phyloP scores from a whole-genome alignment of 495 filamentous ascomycete species.

The Penicillium verhagenii region DNA sequence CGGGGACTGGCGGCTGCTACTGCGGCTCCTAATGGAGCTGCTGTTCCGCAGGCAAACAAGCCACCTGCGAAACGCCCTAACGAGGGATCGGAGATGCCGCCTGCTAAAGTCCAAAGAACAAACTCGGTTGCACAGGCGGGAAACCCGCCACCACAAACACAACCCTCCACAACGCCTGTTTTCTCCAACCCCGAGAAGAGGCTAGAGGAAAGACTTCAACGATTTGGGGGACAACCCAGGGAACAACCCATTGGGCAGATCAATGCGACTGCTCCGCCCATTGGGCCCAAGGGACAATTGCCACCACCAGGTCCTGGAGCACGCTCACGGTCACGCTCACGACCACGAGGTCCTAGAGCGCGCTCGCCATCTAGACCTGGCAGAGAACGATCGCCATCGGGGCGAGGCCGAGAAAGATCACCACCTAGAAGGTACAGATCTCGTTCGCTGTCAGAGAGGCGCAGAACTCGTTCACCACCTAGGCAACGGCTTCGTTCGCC shows the following conservation, averaged over 20 bases:
- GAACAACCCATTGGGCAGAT: background rate
- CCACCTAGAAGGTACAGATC: background rate
- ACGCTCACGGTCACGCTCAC: background rate
- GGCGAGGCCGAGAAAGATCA: background rate
- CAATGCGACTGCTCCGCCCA: background rate
- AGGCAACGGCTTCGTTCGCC: background rate
- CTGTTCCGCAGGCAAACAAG: background rate
- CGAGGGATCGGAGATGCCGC: background rate
- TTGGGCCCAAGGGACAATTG: background rate
- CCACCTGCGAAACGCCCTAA: background rate
- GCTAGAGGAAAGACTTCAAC: background rate
- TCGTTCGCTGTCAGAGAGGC: background rate
- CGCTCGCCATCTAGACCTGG: background rate
- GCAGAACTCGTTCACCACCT: background rate
- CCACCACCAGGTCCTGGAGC: background rate
- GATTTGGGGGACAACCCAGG: background rate
- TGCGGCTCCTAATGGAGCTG: background rate
- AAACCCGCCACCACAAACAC: background rate
- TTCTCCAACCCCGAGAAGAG: background rate
- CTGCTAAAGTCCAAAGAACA: background rate
- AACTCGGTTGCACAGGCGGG: background rate
- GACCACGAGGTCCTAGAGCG: background rate
- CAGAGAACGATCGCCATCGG: background rate
- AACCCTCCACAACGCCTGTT: background rate
- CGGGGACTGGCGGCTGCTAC: background rate